Evolutionary conservation across 2,329 filamentous ascomycete genomes (phyloP).

Genomic region (Nigrospora sphaerica): DNA sequence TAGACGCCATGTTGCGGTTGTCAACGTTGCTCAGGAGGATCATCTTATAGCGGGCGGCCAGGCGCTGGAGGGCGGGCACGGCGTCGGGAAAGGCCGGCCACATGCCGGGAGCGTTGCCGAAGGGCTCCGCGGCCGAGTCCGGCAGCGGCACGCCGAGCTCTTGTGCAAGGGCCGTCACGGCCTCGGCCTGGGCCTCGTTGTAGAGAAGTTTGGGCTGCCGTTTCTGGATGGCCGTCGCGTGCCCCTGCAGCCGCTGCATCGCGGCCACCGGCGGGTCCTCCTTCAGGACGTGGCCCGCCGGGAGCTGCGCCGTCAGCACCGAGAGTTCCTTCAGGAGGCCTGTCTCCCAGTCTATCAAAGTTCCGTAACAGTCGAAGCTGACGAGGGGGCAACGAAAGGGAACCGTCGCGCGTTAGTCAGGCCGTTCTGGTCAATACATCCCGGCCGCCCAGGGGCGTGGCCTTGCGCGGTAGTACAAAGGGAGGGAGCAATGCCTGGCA

Average conservation of each 20-base stretch:
- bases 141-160: slow-evolving; percentile 31
- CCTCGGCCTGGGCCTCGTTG: slow-evolving; percentile 15
- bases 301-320: slow-evolving; percentile 31
- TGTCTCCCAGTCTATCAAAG: slow-evolving; percentile 70
- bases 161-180: slow-evolving; percentile 38
- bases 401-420: too few relatives aligned
- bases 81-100: slow-evolving; percentile 56
- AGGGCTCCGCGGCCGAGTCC: slow-evolving; percentile 31
- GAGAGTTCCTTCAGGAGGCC: slow-evolving; percentile 50
- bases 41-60: slow-evolving; percentile 47
- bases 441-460: too few relatives aligned
- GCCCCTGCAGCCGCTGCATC: slow-evolving; percentile 33
- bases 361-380: slow-evolving; percentile 73
- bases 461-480: too few relatives aligned
- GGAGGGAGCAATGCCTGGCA: too few relatives aligned
- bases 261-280: slow-evolving; percentile 26
- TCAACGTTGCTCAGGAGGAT: slow-evolving; percentile 57
- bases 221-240: slow-evolving; percentile 41
- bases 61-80: slow-evolving; percentile 39
- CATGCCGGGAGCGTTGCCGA: slow-evolving; percentile 40
- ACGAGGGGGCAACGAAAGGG: slow-evolving; percentile 26
- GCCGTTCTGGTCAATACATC: too few relatives aligned
- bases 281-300: slow-evolving; percentile 22
- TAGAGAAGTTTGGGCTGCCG: slow-evolving; percentile 42
- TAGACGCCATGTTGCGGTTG: slow-evolving; percentile 37